These are phyloP conservation scores for Avena eriantha DNA, from an alignment of 176 grass and related monocot species.

Conservation along the genomic window DNA sequence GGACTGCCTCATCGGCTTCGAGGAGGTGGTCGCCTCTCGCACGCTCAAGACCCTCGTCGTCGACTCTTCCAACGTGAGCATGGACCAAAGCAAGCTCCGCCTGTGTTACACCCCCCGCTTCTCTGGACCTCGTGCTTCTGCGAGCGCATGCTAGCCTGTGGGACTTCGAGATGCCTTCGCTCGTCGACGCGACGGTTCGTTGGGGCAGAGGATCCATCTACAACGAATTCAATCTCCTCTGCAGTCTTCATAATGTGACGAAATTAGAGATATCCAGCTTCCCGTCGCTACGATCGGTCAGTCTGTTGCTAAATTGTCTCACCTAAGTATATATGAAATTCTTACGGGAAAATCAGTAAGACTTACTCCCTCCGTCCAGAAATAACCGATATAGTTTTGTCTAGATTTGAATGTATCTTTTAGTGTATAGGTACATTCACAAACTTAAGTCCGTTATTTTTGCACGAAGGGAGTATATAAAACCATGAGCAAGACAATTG, in stretches of 20 bases:
- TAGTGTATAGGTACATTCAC: no score
- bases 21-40: not conserved
- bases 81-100: not conserved
- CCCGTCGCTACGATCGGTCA: not conserved
- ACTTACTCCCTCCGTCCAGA: no score
- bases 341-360: not conserved
- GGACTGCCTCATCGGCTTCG: not conserved
- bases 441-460: no score
- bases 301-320: not conserved
- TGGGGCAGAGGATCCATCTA: not conserved
- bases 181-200: not conserved
- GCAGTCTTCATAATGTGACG: not conserved
- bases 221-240: not conserved
- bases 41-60: not conserved
- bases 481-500: no score
- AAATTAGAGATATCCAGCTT: not conserved
- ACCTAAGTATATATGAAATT: not conserved
- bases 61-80: not conserved
- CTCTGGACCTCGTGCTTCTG: not conserved
- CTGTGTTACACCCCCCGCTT: not conserved
- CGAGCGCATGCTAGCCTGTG: not conserved
- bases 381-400: no score
- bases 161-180: not conserved
- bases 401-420: no score
- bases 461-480: no score